Conservation (phyloP, 495 filamentous ascomycete genomes). For the Aspergillus asperescens region DNA sequence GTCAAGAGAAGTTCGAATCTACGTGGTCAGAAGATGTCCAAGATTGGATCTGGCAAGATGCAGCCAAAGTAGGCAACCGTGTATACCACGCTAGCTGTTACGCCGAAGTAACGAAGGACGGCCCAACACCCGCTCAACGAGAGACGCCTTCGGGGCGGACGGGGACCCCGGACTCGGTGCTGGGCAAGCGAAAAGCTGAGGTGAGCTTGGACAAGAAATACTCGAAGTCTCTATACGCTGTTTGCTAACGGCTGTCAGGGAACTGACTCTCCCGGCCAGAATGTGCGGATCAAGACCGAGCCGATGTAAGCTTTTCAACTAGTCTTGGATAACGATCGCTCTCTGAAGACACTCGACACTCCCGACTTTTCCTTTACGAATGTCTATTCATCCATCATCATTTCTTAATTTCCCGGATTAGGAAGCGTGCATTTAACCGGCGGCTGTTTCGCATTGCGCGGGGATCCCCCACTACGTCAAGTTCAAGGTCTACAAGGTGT, state of each 20-base stretch:
- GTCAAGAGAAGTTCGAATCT: slow-evolving; percentile 89
- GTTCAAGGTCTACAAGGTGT: not conserved
- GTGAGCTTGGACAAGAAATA: slow-evolving; percentile 35
- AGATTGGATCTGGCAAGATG: slow-evolving; percentile 96
- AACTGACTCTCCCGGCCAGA: slow-evolving; percentile 35
- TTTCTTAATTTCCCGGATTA: slow-evolving; percentile 10
- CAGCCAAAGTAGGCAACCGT: slow-evolving; percentile 66
- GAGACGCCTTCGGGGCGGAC: slow-evolving; percentile 39
- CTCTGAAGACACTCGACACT: not conserved
- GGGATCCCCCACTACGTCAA: not conserved
- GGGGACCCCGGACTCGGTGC: slow-evolving; percentile 58
- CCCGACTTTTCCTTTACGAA: not conserved
- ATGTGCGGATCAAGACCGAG: slow-evolving; percentile 42
- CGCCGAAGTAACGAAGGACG: slow-evolving; percentile 70
- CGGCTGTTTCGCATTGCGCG: slow-evolving; percentile 16
- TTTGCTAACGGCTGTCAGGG: slow-evolving; percentile 22
- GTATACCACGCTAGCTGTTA: slow-evolving; percentile 90
- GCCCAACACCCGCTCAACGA: slow-evolving; percentile 32
- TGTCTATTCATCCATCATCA: no score
- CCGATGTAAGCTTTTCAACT: slow-evolving; percentile 19
- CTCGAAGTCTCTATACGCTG: not conserved
- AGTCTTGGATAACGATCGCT: not conserved
- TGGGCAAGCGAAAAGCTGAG: slow-evolving; percentile 76
- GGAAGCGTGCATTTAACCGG: slow-evolving; percentile 16
- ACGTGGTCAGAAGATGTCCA: slow-evolving; percentile 85